These are phyloP conservation scores for Tuber umbilicatum DNA, from an alignment of 495 filamentous ascomycete species.

Conservation along the genomic window DNA sequence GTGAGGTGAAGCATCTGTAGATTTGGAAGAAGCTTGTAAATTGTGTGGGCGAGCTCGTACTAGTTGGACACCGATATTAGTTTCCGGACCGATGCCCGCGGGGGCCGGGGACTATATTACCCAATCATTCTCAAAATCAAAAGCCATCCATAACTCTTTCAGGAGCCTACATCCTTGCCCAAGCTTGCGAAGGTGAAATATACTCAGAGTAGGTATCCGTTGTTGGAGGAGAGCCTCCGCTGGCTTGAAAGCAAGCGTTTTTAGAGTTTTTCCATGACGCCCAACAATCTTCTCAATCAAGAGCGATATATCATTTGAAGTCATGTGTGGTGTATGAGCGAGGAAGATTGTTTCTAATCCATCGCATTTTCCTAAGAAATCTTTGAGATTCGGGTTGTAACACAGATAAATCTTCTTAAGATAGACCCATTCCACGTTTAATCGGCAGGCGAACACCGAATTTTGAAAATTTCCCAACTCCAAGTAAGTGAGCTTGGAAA, in stretches of 20 bases:
- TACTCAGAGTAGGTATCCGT: not conserved
- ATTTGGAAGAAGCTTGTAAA: not conserved
- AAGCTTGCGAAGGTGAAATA: conserved; percentile 3
- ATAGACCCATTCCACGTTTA: not conserved
- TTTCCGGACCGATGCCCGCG: not conserved
- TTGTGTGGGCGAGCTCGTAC: not conserved
- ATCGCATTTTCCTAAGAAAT: not conserved
- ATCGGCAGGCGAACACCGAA: not conserved
- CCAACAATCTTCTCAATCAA: not conserved
- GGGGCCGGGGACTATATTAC: not conserved
- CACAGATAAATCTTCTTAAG: not conserved
- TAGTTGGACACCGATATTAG: not conserved
- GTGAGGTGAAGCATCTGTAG: conserved; percentile 2
- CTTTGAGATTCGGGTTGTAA: not conserved
- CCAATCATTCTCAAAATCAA: conserved; percentile 1
- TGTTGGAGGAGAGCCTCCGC: not conserved
- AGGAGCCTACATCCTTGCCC: not conserved
- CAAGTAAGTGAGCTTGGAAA: not conserved
- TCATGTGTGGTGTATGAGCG: not conserved
- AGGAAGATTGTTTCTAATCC: not conserved
- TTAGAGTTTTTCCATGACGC: not conserved
- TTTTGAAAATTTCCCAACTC: not conserved
- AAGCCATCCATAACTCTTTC: conserved; percentile 2
- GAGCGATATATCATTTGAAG: not conserved
- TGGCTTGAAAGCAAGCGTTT: not conserved